Percentiles rank a stretch among this genome's conserved stretches.
Evolutionary conservation across 2,329 filamentous ascomycete species (phyloP).

Genomic region (Akanthomyces muscarius): DNA sequence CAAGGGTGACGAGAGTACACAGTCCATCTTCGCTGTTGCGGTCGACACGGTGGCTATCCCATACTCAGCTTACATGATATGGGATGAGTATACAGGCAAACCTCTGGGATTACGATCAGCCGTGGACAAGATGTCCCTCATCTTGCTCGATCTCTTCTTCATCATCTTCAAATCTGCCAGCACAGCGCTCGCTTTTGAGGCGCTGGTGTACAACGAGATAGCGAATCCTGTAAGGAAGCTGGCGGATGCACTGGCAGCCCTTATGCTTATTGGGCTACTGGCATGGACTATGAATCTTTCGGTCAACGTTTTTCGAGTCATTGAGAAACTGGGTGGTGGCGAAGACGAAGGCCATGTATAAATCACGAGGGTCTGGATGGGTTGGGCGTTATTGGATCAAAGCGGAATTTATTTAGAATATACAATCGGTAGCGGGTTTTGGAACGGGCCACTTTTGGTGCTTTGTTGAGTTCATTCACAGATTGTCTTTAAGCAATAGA

Average conservation of each 20-base stretch:
- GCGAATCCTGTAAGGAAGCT: slow-evolving; percentile 46
- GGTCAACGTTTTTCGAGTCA: slow-evolving; percentile 73
- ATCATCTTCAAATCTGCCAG: slow-evolving; percentile 97
- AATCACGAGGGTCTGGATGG: not conserved
- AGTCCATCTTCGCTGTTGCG: slow-evolving; percentile 81
- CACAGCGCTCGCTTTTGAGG: slow-evolving; percentile 82
- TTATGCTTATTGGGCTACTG: slow-evolving; percentile 75
- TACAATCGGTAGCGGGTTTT: not conserved
- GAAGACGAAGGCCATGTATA: slow-evolving; percentile 37
- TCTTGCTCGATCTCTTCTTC: slow-evolving; percentile 90
- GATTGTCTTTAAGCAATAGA: not conserved
- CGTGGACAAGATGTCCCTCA: slow-evolving; percentile 80
- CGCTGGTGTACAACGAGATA: slow-evolving; percentile 58
- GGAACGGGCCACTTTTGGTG: not conserved
- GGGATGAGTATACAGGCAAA: slow-evolving; percentile 93
- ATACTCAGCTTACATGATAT: slow-evolving; percentile 91
- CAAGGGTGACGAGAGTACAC: slow-evolving; percentile 57
- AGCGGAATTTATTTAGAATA: not conserved
- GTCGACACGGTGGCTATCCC: slow-evolving; percentile 86
- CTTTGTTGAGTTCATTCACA: not conserved
- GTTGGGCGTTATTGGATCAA: slow-evolving; percentile 7
- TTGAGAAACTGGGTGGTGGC: slow-evolving; percentile 56
- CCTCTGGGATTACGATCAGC: slow-evolving; percentile 82
- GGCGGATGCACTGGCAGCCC: slow-evolving; percentile 66
- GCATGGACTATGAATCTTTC: slow-evolving; percentile 91